Evolutionary conservation across 441 rosid species (phyloP).

Genomic region (Erodium moschatum): DNA sequence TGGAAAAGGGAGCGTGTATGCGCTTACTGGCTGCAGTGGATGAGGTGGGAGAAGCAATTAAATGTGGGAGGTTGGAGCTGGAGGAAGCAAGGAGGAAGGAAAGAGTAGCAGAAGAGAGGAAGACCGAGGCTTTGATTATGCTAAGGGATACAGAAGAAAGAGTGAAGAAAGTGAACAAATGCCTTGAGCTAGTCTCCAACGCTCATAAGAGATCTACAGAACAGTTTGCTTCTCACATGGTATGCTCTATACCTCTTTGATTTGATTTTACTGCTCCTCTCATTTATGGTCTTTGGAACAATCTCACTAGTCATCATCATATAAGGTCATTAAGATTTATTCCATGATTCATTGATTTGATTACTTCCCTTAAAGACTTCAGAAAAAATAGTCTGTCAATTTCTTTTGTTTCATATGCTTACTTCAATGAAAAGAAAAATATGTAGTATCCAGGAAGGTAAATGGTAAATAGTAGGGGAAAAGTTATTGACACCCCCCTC

Average conservation of each 20-base stretch:
- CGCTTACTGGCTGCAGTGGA: slow-evolving; percentile 26
- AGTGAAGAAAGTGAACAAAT: slow-evolving; percentile 29
- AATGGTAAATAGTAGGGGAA: too few relatives aligned
- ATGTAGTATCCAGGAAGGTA: not conserved
- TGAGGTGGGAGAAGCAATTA: slow-evolving; percentile 33
- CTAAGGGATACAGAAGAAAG: slow-evolving; percentile 38
- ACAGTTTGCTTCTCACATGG: slow-evolving; percentile 26
- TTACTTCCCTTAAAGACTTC: not conserved
- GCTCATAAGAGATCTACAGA: slow-evolving; percentile 20
- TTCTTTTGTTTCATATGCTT: not conserved
- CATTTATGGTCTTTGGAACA: not conserved
- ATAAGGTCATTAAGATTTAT: not conserved
- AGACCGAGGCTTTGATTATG: slow-evolving; percentile 33
- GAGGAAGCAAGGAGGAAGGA: slow-evolving; percentile 42
- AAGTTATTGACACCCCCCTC: too few relatives aligned
- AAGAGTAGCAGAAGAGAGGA: slow-evolving; percentile 39
- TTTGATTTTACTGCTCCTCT: not conserved
- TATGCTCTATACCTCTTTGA: slow-evolving; percentile 11
- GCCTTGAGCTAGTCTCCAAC: slow-evolving; percentile 22
- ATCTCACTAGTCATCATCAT: not conserved
- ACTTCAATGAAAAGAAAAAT: too few relatives aligned
- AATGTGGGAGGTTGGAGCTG: slow-evolving; percentile 35
- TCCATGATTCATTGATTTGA: not conserved
- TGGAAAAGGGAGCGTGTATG: slow-evolving; percentile 36
- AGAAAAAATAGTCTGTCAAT: not conserved